These are phyloP conservation scores for Trichoderma virens DNA, from an alignment of 495 filamentous ascomycete species.

Conservation along the genomic window DNA sequence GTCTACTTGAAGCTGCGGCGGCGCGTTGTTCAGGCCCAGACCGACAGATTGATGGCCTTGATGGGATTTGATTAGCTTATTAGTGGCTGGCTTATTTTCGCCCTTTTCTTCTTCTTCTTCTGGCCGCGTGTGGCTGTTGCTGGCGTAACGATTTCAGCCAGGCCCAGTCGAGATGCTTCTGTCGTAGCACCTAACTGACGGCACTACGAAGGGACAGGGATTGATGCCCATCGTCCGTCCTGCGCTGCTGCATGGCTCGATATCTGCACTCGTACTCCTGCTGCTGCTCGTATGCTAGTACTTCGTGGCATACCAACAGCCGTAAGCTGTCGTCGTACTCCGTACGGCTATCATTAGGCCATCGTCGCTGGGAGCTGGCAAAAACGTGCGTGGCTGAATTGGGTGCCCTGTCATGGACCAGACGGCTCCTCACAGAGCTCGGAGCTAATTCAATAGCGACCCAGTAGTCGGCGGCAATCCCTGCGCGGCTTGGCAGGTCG, in stretches of 20 bases:
- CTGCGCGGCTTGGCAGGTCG: background rate
- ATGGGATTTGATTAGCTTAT: background rate
- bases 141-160: conserved; percentile 2
- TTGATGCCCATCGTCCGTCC: background rate
- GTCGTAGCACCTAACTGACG: background rate
- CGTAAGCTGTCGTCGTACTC: too few species aligned
- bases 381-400: too few species aligned
- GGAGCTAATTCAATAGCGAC: conserved; percentile 1
- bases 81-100: background rate
- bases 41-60: background rate
- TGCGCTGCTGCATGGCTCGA: background rate
- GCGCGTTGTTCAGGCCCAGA: background rate
- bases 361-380: too few species aligned
- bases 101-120: too few species aligned
- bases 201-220: background rate
- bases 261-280: too few species aligned
- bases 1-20: background rate
- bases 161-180: conserved; percentile 1
- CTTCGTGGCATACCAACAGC: too few species aligned
- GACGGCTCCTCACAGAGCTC: background rate
- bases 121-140: background rate
- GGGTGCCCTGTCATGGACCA: too few species aligned
- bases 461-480: conserved; percentile 3
- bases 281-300: too few species aligned
- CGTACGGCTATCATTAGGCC: too few species aligned